Base-by-base conservation (phyloP, 176 grass and related monocot species). In the Lolium perenne region DNA sequence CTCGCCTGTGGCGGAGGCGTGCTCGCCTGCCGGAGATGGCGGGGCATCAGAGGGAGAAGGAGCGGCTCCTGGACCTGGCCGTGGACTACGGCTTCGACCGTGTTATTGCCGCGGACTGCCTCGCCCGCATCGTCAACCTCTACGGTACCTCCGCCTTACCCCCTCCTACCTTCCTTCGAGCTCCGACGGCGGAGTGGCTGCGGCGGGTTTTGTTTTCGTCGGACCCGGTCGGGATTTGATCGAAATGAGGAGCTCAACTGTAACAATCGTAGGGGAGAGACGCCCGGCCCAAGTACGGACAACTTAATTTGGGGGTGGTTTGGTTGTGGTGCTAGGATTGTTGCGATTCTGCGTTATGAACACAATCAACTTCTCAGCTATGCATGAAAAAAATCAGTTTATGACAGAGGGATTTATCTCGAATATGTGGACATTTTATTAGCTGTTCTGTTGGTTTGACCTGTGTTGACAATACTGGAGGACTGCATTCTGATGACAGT, bases 31-130 rank as follows among this genome's bases (percentile, higher is more conserved):
- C 18, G 25, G 48, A 55, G 72, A 76, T 76, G 74, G 74, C 16
- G 74, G 74, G 8, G 8, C 48, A 16, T 18, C 23, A 54, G 14
- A 32, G 73, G 73, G 73, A 76, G 73, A 54, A 1, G 74, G 15
- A 76, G 74, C 48, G 74, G 50, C 49, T 76, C 49, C 74, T 76
- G 49, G 25, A 76, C 15, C 49, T 76, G 49, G 74, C 74, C 49
- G 15, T 55, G 16, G 15, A 76, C 8, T 76, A 76, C 74, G 74
- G 74, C 74, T 76, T 76, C 49, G 74, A 76, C 74, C 74, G 74
- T 22, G 74, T 18, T 47, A 15, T 76, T 23, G 74, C 74, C 74
- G 26, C 26, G 0, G 74, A 25, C 74, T 8, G 15, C 74, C 74
- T 76, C 26, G 49, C 73, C 73, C 73, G 14, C 73, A 4, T 76